phyloP scores from a whole-genome alignment of 495 filamentous ascomycete species.

The Penicillium cataractarum region DNA sequence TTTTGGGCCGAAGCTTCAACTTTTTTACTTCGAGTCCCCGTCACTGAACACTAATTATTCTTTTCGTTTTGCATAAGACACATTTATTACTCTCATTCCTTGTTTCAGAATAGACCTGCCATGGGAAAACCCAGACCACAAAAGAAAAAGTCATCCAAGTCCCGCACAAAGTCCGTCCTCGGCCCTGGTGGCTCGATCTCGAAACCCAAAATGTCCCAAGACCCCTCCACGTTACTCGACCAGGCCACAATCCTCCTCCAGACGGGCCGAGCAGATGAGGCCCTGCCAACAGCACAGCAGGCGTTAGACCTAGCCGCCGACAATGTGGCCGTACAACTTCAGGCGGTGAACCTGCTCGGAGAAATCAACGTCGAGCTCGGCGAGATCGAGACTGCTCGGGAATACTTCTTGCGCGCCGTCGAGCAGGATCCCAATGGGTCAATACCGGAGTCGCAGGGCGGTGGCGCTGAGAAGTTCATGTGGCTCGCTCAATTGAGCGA shows the following conservation, averaged over 20 bases:
- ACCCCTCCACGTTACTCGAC: slow-evolving; percentile 60
- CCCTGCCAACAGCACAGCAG: slow-evolving; percentile 64
- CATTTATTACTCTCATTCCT: slow-evolving; percentile 6
- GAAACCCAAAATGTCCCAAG: slow-evolving; percentile 52
- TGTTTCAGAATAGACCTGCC: slow-evolving; percentile 20
- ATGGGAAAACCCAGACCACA: slow-evolving; percentile 54
- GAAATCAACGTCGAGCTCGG: slow-evolving; percentile 87
- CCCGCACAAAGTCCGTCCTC: slow-evolving; percentile 51
- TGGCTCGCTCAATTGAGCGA: slow-evolving; percentile 94
- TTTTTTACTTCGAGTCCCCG: slow-evolving; percentile 28
- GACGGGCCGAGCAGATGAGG: slow-evolving; percentile 68
- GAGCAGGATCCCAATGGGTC: slow-evolving; percentile 72
- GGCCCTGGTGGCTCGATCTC: slow-evolving; percentile 48
- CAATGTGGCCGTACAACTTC: slow-evolving; percentile 52
- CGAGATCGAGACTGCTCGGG: slow-evolving; percentile 69
- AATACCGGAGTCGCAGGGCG: slow-evolving; percentile 63
- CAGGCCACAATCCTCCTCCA: slow-evolving; percentile 71
- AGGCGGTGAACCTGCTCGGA: slow-evolving; percentile 75
- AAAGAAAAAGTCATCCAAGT: slow-evolving; percentile 51
- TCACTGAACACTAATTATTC: slow-evolving; percentile 12
- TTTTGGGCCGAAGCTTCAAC: slow-evolving; percentile 36
- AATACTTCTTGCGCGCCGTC: slow-evolving; percentile 70
- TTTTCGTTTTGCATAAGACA: not conserved
- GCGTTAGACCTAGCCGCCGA: slow-evolving; percentile 56
- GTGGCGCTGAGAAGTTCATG: slow-evolving; percentile 91